Conservation (phyloP, 2,329 filamentous ascomycete species). For the Metarhizium rileyi region DNA sequence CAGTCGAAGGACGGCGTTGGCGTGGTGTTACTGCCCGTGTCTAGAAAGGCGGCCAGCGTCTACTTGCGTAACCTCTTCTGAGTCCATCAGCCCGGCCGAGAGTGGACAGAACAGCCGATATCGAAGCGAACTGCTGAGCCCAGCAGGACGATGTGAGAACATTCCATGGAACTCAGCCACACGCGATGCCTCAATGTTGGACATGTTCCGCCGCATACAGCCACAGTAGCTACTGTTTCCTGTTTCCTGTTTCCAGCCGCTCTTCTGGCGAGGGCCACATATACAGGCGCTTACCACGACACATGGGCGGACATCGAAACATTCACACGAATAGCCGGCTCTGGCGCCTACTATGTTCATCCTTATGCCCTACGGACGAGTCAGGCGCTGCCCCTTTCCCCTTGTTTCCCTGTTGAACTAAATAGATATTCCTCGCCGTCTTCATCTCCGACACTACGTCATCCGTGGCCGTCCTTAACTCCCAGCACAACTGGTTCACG, state of each 20-base stretch:
- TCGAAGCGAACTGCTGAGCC: background rate
- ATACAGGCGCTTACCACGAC: too few relatives aligned
- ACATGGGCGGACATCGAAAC: too few relatives aligned
- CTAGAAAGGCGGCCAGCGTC: background rate
- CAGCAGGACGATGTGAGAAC: background rate
- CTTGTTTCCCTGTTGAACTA: too few relatives aligned
- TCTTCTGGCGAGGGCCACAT: too few relatives aligned
- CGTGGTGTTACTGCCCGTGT: background rate
- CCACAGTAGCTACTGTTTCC: background rate
- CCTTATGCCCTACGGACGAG: too few relatives aligned
- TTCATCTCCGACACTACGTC: too few relatives aligned
- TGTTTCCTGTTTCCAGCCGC: too few relatives aligned
- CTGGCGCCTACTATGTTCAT: too few relatives aligned
- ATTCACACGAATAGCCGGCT: too few relatives aligned
- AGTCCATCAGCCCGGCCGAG: background rate
- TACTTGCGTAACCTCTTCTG: background rate
- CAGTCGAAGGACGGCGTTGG: background rate
- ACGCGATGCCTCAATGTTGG: background rate
- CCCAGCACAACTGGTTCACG: background rate
- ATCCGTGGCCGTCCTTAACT: background rate
- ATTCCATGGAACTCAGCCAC: background rate
- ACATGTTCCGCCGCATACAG: background rate
- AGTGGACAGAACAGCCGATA: background rate
- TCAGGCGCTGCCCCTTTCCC: too few relatives aligned
- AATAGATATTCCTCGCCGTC: too few relatives aligned